Base-by-base conservation (phyloP, 2,329 filamentous ascomycete species). In the Trichocomaceae sp. region DNA sequence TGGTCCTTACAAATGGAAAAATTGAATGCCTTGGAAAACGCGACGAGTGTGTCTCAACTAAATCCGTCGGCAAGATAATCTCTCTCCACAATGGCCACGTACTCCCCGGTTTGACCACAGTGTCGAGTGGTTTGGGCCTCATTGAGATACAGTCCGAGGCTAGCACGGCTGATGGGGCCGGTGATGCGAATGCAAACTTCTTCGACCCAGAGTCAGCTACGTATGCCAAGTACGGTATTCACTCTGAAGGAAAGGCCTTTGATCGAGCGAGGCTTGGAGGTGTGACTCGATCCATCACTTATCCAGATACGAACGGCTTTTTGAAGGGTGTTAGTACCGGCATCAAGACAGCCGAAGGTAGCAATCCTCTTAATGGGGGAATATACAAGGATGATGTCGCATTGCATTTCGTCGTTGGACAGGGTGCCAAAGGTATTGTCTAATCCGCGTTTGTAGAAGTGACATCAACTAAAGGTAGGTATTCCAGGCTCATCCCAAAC, bases 91-190 rank as follows among this genome's bases (percentile, higher is more conserved):
- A 87, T 59, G 85, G 84, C 1, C 76, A 86, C 61, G 62, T 87
- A n/a, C 79, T 80, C 5, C 74, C 78, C 5, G 75, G 82, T 0
- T 78, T 86, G 58, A 84, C 81, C 2, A 81, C 80, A 1, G 81
- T 86, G 29, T 83, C 79, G 1, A 80, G 82, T 3, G 72, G 72
- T 1, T 69, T 88, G 0, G 85, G 85, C 0, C 75, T 88, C 6
- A 80, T 80, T 58, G 83, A 82, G 52, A 86, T 88, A 52, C 78
- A 81, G 55, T 75, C 75, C 4, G 85, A 87, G 50, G 58, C 61
- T 1, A 66, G 64, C 20, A 80, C 80, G 0, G 69, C 73, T 58
- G 64, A 71, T 7, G 70, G 72, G 46, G 80, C 77, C 0, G 79
- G 81, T 58, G 81, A 82, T 0, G 65, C 73, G 0, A 64, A 71